Evolutionary conservation across 2,329 filamentous ascomycete genomes (phyloP), one percentile per base, ranked within the genome.

Genomic region (Trichoderma sp.): DNA sequence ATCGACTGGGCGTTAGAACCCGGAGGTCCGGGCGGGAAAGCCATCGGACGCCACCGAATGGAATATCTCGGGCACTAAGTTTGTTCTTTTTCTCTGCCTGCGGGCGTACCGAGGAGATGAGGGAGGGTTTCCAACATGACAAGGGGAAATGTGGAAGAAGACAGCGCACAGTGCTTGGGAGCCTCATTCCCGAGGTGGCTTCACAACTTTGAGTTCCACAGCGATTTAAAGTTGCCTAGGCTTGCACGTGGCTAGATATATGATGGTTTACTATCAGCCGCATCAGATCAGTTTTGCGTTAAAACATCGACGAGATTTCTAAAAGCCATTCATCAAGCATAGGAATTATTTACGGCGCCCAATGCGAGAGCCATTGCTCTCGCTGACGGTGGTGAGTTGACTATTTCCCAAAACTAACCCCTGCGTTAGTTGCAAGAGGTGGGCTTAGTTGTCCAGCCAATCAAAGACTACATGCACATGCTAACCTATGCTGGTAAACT

Each of bases 21-120:
- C 60, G 60, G 42, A 34, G 60, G 34, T 54, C 60, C 60, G 60
- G 60, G 22, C 60, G 60, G 42, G 60, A 61, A 32, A 34, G 58
- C 60, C 60, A 32, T 64, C 35, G 2, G 60, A 35, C 48, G 50
- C 60, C 60, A 64, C 60, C 34, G 13, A 13, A 64, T 45, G 61
- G 52, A 64, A 64, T 29, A 29, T 12, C 25, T 25, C 34, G 60
- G 27, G 17, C 52, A n/a, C 27, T 17, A 17, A 54, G 27, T 54
- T 32, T n/a, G 12, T 2, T 12, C 22, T 2, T 7, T 42, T 1
- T 1, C 10, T 6, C 7, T 17, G 27, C 39, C 10, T 39, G 35
- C 39, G 58, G 58, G 17, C 25, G 12, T 52, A 27, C 29, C 29
- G 58, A 61, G 42, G 13, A 25, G 9, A 35, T 50, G 58, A 27